Conservation (phyloP, 305 asterid genomes). For the Striga hermonthica region DNA sequence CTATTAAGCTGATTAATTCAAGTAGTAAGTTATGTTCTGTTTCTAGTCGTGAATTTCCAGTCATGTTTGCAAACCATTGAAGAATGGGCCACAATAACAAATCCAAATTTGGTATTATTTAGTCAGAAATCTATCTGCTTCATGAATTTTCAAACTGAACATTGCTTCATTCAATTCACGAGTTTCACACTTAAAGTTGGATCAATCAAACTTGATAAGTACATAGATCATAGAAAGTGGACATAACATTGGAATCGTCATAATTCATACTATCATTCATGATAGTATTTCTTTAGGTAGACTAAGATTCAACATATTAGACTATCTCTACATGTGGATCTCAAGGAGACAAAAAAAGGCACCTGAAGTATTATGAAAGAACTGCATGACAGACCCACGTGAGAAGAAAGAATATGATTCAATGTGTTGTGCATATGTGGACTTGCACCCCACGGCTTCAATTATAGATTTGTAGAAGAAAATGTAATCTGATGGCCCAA, state of each 20-base stretch:
- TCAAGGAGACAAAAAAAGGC: too few species aligned
- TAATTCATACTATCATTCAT: background rate
- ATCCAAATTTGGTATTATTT: constrained; percentile 1
- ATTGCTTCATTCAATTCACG: background rate
- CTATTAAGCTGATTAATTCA: constrained; percentile 13
- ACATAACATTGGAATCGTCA: constrained; percentile 2
- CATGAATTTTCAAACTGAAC: constrained; percentile 5
- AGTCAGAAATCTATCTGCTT: background rate
- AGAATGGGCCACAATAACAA: constrained; percentile 17
- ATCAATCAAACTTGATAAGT: constrained; percentile 13
- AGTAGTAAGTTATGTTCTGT: constrained; percentile 4
- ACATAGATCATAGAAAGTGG: background rate
- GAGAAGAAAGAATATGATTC: too few species aligned
- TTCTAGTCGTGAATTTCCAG: background rate
- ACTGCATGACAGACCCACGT: too few species aligned
- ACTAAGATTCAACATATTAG: background rate
- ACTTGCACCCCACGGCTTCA: too few species aligned
- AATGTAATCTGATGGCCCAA: too few species aligned
- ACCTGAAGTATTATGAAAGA: too few species aligned
- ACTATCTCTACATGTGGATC: too few species aligned
- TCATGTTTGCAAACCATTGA: constrained; percentile 7
- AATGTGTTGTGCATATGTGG: too few species aligned
- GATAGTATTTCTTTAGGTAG: background rate
- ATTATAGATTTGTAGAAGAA: too few species aligned
- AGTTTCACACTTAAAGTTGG: constrained; percentile 13